Conservation (phyloP, 495 filamentous ascomycete species). For the Cercophora sp. region DNA sequence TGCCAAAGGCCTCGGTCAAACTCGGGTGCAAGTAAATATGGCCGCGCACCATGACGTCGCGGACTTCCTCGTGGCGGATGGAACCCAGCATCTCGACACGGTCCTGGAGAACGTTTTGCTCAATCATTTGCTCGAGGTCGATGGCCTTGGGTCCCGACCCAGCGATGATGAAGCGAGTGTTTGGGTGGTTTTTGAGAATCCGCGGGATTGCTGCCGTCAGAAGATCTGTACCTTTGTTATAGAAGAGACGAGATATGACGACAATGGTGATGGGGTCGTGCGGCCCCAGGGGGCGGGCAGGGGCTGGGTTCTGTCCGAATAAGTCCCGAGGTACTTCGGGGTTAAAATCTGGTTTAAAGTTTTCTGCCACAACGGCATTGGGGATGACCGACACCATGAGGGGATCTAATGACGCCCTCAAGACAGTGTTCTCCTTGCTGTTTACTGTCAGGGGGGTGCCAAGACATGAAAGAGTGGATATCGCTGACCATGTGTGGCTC, state of each 20-base stretch:
- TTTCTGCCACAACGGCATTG: constrained; percentile 94
- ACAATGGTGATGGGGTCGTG: constrained; percentile 91
- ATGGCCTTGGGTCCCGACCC: constrained; percentile 95
- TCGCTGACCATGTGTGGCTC: constrained; percentile 86
- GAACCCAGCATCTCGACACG: constrained; percentile 87
- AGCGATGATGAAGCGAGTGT: constrained; percentile 95
- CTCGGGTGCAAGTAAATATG: constrained; percentile 96
- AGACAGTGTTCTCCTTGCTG: constrained; percentile 97
- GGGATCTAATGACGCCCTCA: constrained; percentile 90
- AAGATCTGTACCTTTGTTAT: constrained; percentile 97
- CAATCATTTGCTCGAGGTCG: constrained; percentile 95
- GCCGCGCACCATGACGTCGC: constrained; percentile 96
- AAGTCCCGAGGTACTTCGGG: constrained; percentile 27
- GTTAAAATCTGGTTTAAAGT: constrained; percentile 70
- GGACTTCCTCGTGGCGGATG: constrained; percentile 90
- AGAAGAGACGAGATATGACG: constrained; percentile 94
- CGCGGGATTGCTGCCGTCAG: constrained; percentile 91
- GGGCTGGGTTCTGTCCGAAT: constrained; percentile 19
- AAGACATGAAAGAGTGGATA: background rate
- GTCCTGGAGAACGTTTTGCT: constrained; percentile 92
- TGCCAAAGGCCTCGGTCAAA: constrained; percentile 94
- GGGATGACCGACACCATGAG: constrained; percentile 97
- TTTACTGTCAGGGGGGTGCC: constrained; percentile 5
- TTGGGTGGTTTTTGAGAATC: constrained; percentile 80
- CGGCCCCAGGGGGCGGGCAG: constrained; percentile 60